Evolutionary conservation across 2,329 filamentous ascomycete genomes (phyloP).

Genomic region (Fusarium verrucosum): DNA sequence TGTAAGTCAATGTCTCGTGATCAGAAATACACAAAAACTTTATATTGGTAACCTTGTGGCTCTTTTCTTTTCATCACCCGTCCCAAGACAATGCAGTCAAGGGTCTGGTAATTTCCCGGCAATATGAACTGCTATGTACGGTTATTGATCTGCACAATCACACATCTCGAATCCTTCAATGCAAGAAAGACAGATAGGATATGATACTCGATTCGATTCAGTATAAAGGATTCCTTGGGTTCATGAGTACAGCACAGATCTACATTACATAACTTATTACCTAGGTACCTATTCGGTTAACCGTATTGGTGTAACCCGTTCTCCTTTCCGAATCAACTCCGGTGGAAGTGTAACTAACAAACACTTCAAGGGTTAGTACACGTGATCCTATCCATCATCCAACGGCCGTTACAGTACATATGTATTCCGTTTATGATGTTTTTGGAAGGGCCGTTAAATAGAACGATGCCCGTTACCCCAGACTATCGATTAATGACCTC

Average conservation of each 20-base stretch:
- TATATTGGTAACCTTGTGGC: not conserved
- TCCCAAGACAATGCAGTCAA: not conserved
- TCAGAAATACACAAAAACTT: not conserved
- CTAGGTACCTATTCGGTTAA: too few relatives aligned
- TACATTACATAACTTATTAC: conserved; percentile 7
- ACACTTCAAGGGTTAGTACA: not conserved
- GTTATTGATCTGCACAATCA: conserved; percentile 1
- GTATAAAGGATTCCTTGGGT: not conserved
- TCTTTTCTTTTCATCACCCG: not conserved
- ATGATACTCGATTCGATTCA: not conserved
- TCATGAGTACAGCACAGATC: conserved; percentile 4
- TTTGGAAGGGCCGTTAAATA: not conserved
- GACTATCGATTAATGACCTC: not conserved
- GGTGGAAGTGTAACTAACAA: not conserved
- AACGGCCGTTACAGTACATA: not conserved
- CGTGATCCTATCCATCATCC: not conserved
- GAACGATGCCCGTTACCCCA: not conserved
- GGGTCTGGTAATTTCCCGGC: not conserved
- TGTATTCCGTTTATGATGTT: not conserved
- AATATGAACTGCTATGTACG: not conserved
- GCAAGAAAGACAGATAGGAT: not conserved
- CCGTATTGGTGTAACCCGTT: not conserved
- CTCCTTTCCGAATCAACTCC: not conserved
- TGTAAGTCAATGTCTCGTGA: conserved; percentile 15
- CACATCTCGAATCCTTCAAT: conserved; percentile 1